Evolutionary conservation across 257 asterid genomes (phyloP).

Genomic region (Linderniella brevidens): DNA sequence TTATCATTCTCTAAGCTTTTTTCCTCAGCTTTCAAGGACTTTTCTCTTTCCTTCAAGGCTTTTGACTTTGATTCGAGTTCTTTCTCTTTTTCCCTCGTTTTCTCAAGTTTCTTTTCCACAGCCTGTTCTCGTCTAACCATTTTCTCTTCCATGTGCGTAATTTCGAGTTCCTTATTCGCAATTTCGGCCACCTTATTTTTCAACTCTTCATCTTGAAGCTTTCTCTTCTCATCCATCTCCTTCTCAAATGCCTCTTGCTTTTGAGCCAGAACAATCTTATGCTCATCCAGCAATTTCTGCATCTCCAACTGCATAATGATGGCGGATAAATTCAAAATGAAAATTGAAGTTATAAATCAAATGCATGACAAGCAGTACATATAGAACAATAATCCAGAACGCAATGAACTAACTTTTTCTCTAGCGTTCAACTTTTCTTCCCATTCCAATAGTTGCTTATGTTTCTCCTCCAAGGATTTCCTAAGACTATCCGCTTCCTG

Average conservation of each 20-base stretch:
- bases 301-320: constrained; percentile 47
- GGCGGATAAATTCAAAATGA: neutral
- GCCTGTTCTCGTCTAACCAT: constrained; percentile 72
- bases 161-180: constrained; percentile 70
- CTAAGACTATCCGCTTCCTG: constrained; percentile 60
- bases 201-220: constrained; percentile 45
- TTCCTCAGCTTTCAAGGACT: constrained; percentile 48
- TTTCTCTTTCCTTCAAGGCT: constrained; percentile 66
- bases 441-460: constrained; percentile 48
- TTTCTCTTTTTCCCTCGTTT: constrained; percentile 56
- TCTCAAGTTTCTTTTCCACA: constrained; percentile 56
- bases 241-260: constrained; percentile 61
- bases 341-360: neutral
- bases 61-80: constrained; percentile 49
- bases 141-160: constrained; percentile 79
- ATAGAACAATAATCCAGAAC: constrained; percentile 1
- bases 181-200: constrained; percentile 54
- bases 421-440: constrained; percentile 56
- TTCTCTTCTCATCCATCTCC: constrained; percentile 67
- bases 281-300: constrained; percentile 84
- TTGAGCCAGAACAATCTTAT: constrained; percentile 34
- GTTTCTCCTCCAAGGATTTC: constrained; percentile 52
- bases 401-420: constrained; percentile 46
- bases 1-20: constrained; percentile 45
- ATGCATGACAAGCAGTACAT: neutral